A percentile compares a stretch with the other conserved stretches of the same genome.
These are phyloP conservation scores for Komagataea norvegica DNA, from an alignment of 1,139 yeast species.

Conservation along the genomic window DNA sequence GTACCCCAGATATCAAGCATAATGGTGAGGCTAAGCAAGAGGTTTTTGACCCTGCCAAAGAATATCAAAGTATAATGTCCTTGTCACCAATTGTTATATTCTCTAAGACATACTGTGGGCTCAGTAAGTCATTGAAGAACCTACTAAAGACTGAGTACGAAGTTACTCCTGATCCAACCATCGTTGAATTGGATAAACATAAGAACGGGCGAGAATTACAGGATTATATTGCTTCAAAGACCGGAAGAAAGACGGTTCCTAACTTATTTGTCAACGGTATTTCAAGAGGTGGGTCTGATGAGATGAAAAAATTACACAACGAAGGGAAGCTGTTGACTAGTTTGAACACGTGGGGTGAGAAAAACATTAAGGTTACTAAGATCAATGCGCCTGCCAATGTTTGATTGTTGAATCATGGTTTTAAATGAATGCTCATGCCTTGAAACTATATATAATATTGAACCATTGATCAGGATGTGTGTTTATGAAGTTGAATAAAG, in stretches of 20 bases:
- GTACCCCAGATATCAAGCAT: neutral
- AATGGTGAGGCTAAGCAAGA: neutral
- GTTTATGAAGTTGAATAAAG: too few relatives aligned
- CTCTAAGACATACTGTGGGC: conserved; percentile 73
- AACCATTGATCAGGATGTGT: too few relatives aligned
- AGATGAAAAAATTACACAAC: conserved; percentile 58
- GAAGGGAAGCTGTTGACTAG: conserved; percentile 45
- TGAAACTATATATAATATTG: too few relatives aligned
- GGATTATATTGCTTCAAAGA: conserved; percentile 47
- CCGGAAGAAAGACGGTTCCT: conserved; percentile 70
- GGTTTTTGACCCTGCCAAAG: conserved; percentile 57
- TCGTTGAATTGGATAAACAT: conserved; percentile 82
- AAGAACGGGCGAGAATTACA: conserved; percentile 61
- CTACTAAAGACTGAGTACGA: conserved; percentile 59
- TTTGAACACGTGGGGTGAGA: conserved; percentile 62
- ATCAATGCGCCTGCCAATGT: conserved; percentile 48
- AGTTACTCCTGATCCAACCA: conserved; percentile 64
- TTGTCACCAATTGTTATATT: conserved; percentile 69
- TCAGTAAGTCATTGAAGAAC: conserved; percentile 63
- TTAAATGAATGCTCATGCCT: too few relatives aligned
- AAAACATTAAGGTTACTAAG: conserved; percentile 47
- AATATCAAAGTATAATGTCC: conserved; percentile 51
- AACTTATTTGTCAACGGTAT: conserved; percentile 59
- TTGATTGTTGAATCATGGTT: too few relatives aligned
- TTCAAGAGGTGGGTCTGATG: conserved; percentile 79